Base-by-base conservation (phyloP, 1,284 basidiomycete species). In the Peniophora sp. region DNA sequence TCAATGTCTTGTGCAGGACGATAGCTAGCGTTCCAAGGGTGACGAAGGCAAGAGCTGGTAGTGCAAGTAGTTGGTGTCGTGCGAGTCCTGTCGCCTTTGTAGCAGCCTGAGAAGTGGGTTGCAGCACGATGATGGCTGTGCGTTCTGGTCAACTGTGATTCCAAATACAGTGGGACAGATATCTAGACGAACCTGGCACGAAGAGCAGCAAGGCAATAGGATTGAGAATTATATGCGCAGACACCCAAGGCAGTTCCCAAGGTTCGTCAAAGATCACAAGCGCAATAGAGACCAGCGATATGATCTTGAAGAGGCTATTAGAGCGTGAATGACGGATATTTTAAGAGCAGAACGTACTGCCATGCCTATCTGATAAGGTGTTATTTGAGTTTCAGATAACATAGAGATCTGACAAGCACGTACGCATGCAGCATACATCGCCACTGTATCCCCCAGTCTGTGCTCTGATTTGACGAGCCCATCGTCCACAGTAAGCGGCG, bases 41-140 rank as follows among this genome's bases (percentile, higher is more conserved):
- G 47, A 86, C 72, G 17, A 70, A 59, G 2, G 82, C 78, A 23
- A 81, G 64, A 1, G 76, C 86, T n/a, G 66, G 61, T 11, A 83
- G 63, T 56, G 80, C 78, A 17, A 74, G 75, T 20, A 75, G 61
- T 60, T 89, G 83, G 60, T 89, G 86, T 35, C 83, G 74, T 8
- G 65, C 59, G 0, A 89, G 69, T 1, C 85, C 85, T 1, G 79
- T 78, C 1, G 75, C 73, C 64, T 88, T 89, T 24, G 80, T 79
- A 56, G 65, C 72, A 0, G 83, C 78, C 51, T 81, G 78, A 2
- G 78, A 76, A 1, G 86, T 87, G 0, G 85, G 83, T 59, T 89
- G 86, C 6, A 89, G 76, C n/a, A 82, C 85, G 55, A 85, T 54
- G 45, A 88, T 77, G n/a, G 81, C 85, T 86, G 56, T 23, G 34